Evolutionary conservation across 371 early-diverging fungal species (phyloP), one percentile per base, ranked within the genome.

Genomic region (Zancudomyces culisetae): DNA sequence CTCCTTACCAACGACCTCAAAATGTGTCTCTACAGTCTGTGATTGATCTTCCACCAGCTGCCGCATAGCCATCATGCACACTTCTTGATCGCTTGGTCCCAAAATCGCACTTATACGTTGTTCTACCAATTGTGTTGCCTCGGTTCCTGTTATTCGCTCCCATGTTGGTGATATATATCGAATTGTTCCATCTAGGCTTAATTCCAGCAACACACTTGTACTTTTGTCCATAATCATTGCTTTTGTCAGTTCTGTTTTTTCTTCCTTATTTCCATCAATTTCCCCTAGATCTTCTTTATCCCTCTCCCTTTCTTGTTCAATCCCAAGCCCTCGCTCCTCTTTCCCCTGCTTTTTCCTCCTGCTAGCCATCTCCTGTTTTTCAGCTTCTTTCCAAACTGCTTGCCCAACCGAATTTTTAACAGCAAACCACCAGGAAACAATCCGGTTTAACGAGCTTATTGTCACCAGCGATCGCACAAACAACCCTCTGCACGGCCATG

Each of bases 11-110:
- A 70, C 61, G 2, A 88, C 73, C n/a, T 68, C 66, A 54, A 84
- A 80, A 1, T 66, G 71, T 12, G 90, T 75, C 60, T 92, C 90
- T 2, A 85, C 72, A 0, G 89, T 83, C 20, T 70, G 71, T 2
- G 76, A 74, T 30, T 81, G 78, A 54, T 87, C 85, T 0, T 71
- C 64, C 3, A 80, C 59, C 22, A 84, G 70, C 42, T 78, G 79
- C 43, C 70, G 65, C 3, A 79, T 79, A 0, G 89, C 90, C 3
- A 70, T 69, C 18, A 62, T 66, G 51, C 85, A 85, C 0, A 86
- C 75, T 46, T 71, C 61, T 3, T 60, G 55, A 48, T 81, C 80
- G 18, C 75, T 70, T 1, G 58, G 22, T 13, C 53, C 58, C 46
- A 65, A 55, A 39, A 65, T 55, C 1, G 52, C 47, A 12, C 53